Base-by-base conservation (phyloP, 306 rosid species). In the Hippophae rhamnoides region DNA sequence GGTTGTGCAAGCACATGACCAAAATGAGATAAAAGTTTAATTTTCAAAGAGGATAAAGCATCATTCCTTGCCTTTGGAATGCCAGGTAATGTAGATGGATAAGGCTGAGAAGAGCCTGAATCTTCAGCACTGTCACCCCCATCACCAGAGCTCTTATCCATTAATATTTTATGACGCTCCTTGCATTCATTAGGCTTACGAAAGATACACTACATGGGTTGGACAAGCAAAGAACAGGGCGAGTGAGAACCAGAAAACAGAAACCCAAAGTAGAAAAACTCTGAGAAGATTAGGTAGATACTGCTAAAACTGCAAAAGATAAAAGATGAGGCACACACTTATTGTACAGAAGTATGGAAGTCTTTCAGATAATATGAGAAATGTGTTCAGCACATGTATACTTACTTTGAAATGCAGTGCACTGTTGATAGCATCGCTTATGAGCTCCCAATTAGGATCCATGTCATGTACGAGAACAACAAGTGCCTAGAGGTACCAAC, bases 371-470 rank as follows among this genome's bases (percentile, higher is more conserved):
- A 4, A 31, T 31, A 31, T 31, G 5, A 13, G 38, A 25, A n/a
- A 60, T 47, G 51, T 23, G 13, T 7, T 56, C 40, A 31, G 11
- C 43, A 31, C 9, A 48, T 9, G 10, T 11, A 56, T 18, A 55
- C 63, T 63, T 74, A 93, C 99, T 95, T 89, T 88, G 54, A 93
- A 81, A 57, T 89, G 99, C 67, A 93, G 74, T 14, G 90, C 79
- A 66, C 87, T 84, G 69, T 86, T 93, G 68, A 93, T 81, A 58
- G 93, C 95, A 77, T 93, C 99, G 47, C 97, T 86, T 52, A 93
- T 79, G 51, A 93, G 89, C 89, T 93, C 99, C 99, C 99, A 93
- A 62, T 93, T 93, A 26, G 87, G 99, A 65, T 97, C 99, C 99
- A 93, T 85, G 74, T 93, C 99, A 71, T 93, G 99, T 52, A 89